Base-by-base conservation (phyloP, 1,139 yeast species). In the Meyerozyma athensensis region DNA sequence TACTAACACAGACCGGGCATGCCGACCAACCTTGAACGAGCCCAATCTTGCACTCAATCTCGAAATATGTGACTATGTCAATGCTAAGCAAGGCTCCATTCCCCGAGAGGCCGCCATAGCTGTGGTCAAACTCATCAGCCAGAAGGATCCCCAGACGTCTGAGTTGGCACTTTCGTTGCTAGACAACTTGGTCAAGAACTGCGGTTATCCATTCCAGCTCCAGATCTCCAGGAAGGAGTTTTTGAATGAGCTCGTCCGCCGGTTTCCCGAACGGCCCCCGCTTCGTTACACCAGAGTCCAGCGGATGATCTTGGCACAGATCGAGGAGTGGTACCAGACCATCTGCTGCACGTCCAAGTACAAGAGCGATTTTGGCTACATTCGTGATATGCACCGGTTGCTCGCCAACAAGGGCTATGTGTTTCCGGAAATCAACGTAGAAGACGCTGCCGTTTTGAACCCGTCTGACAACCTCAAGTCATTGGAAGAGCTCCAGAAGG, bases 261-360 rank as follows among this genome's bases (percentile, higher is more conserved):
- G 90, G 56, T 94, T 92, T 64, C 97, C 98, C 2, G 97, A 90
- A 57, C 78, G 89, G 55, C 98, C 98, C 3, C 96, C 97, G 2
- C 65, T 82, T 46, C 76, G 92, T 30, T 89, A 86, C 59, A 72
- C 94, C 17, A 72, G 92, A 47, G 82, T 87, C 16, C 97, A 92
- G 58, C 68, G 89, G 53, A 72, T 89, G 50, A 81, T 92, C 45
- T 73, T 92, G 56, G 92, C 94, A 41, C 89, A 90, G 40, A 84
- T 92, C 53, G 96, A 92, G 60, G 97, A 92, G 61, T 92, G 99
- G 99, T 83, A 86, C 58, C 95, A 87, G 59, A 92, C 98, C 1
- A 79, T 92, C 41, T 92, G 97, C 63, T 81, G 84, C 53, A 87
- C 95, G 38, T 81, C 95, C 28, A 77, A 86, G 54, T 86, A 92